Evolutionary conservation across 495 filamentous ascomycete species (phyloP).

Genomic region (Staphylotrichum tortipilum): DNA sequence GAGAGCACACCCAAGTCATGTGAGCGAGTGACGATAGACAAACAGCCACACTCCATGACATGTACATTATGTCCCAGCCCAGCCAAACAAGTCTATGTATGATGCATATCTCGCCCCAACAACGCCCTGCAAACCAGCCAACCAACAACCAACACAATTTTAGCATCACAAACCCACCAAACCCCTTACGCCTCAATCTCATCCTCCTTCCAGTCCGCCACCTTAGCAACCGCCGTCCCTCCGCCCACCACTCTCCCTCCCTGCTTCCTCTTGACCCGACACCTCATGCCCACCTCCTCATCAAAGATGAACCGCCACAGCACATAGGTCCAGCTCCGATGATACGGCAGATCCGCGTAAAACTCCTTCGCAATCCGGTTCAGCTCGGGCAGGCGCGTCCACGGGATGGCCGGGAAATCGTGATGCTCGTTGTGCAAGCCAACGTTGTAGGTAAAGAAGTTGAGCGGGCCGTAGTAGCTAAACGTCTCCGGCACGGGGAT

Average conservation of each 20-base stretch:
- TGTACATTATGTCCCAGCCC: no score
- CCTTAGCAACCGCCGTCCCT: conserved; percentile 17
- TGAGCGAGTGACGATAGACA: no score
- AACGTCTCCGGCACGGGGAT: conserved; percentile 84
- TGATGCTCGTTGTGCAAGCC: conserved; percentile 98
- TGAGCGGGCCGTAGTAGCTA: conserved; percentile 91
- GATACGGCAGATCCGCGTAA: conserved; percentile 78
- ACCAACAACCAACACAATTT: no score
- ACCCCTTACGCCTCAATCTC: conserved; percentile 46
- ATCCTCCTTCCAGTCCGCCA: conserved; percentile 37
- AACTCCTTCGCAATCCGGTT: conserved; percentile 83
- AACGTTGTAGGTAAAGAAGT: conserved; percentile 92
- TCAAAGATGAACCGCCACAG: conserved; percentile 94
- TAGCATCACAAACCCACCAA: no score
- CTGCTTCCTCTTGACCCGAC: conserved; percentile 83
- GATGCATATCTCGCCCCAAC: not conserved
- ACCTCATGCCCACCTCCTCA: conserved; percentile 76
- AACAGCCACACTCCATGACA: no score
- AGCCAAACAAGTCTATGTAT: no score
- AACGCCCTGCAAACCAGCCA: no score
- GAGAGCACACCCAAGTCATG: no score
- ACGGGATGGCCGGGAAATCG: conserved; percentile 94
- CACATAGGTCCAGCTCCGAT: conserved; percentile 84
- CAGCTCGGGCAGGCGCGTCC: conserved; percentile 71
- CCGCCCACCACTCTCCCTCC: conserved; percentile 58